Conservation (phyloP, 139 green algal genomes). For the Chloropicon primus region DNA sequence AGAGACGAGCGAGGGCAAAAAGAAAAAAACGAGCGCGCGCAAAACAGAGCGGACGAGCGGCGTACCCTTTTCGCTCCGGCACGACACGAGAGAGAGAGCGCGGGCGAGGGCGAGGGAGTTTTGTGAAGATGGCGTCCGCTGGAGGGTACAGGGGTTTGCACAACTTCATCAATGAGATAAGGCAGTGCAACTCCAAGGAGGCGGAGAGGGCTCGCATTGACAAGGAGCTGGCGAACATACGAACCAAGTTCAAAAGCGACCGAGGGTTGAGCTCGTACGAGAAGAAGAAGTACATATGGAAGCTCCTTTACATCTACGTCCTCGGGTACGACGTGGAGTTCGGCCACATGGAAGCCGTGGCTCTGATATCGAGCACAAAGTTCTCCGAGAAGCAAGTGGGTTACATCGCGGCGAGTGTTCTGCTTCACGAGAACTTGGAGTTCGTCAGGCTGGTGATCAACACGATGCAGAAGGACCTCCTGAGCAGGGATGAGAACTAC, state of each 20-base stretch:
- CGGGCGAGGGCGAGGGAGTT: neutral
- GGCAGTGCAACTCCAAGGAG: slow-evolving; percentile 31
- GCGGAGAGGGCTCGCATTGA: slow-evolving; percentile 75
- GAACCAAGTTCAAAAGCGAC: slow-evolving; percentile 78
- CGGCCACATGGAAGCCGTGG: slow-evolving; percentile 88
- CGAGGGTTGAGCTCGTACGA: slow-evolving; percentile 65
- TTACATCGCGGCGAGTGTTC: slow-evolving; percentile 77
- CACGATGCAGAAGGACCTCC: slow-evolving; percentile 82
- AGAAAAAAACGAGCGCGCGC: no score
- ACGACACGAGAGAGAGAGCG: no score
- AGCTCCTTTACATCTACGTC: slow-evolving; percentile 99
- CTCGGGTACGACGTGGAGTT: slow-evolving; percentile 98
- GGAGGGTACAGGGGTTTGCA: neutral
- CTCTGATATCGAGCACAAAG: slow-evolving; percentile 81
- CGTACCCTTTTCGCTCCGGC: no score
- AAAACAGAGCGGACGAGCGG: no score
- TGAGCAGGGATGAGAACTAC: slow-evolving; percentile 82
- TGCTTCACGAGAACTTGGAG: slow-evolving; percentile 90
- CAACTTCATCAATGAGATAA: slow-evolving; percentile 2
- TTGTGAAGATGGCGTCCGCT: neutral
- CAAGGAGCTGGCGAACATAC: slow-evolving; percentile 97
- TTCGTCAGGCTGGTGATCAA: slow-evolving; percentile 97
- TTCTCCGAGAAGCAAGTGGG: slow-evolving; percentile 97
- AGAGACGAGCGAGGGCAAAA: no score
- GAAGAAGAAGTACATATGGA: slow-evolving; percentile 98